phyloP scores from a whole-genome alignment of 805 yeast species.

The Peterozyma xylosa region DNA sequence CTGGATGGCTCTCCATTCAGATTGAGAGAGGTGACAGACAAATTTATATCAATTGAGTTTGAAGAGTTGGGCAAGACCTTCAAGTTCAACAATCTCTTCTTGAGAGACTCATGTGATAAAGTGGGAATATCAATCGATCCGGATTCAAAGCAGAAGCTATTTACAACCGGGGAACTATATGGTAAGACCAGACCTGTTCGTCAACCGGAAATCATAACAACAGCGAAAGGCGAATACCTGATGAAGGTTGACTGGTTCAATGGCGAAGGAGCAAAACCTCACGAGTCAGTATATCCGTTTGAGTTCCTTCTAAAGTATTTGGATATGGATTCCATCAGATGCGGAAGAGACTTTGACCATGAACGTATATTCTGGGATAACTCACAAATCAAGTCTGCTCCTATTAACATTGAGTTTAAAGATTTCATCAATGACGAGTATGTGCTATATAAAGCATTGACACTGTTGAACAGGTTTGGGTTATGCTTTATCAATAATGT shows the following conservation, averaged over 20 bases:
- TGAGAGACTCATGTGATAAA: constrained; percentile 57
- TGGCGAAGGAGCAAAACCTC: constrained; percentile 23
- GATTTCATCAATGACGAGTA: constrained; percentile 30
- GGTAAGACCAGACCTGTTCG: constrained; percentile 26
- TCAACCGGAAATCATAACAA: constrained; percentile 24
- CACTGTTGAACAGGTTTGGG: constrained; percentile 48
- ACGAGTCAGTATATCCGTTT: constrained; percentile 29
- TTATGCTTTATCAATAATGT: constrained; percentile 44
- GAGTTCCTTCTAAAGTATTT: constrained; percentile 40
- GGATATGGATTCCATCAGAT: constrained; percentile 22
- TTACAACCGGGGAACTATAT: constrained; percentile 48
- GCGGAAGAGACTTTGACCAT: constrained; percentile 28
- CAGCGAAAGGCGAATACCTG: constrained; percentile 15
- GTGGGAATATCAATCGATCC: constrained; percentile 40
- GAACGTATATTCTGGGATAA: constrained; percentile 33
- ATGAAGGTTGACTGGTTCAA: constrained; percentile 42
- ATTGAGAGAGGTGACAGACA: no score
- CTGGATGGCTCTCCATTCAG: no score
- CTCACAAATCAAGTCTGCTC: constrained; percentile 15
- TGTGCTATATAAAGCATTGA: constrained; percentile 30
- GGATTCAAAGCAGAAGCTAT: constrained; percentile 50
- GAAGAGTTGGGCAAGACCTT: constrained; percentile 12
- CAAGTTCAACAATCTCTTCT: constrained; percentile 42
- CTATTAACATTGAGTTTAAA: constrained; percentile 25
- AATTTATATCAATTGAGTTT: constrained; percentile 7